A percentile compares a stretch with the other conserved stretches of the same genome.
Evolutionary conservation across 148 eudicot genomes (phyloP).

Genomic region (Diospyros lotus): DNA sequence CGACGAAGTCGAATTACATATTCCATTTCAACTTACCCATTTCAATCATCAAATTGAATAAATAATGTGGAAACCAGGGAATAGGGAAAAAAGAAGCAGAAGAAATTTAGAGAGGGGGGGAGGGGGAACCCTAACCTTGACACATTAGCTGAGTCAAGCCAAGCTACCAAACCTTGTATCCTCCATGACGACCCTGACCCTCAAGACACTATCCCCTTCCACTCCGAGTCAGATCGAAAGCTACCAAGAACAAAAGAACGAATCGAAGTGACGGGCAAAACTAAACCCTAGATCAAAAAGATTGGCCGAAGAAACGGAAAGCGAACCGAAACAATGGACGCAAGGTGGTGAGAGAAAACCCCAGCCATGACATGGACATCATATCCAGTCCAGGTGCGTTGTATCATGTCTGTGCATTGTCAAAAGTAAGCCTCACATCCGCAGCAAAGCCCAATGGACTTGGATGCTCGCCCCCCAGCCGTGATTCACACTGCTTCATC

Average conservation of each 20-base stretch:
- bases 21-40: too few species aligned
- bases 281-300: constrained; percentile 16
- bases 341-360: constrained; percentile 5
- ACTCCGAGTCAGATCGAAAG: not conserved
- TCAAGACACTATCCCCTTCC: not conserved
- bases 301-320: not conserved
- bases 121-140: not conserved
- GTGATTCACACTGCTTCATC: constrained; percentile 69
- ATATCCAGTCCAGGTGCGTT: constrained; percentile 57
- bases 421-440: constrained; percentile 79
- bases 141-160: constrained; percentile 3
- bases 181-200: constrained; percentile 3
- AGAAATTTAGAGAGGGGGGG: too few species aligned
- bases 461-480: constrained; percentile 56
- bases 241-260: not conserved
- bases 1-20: too few species aligned
- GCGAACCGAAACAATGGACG: not conserved
- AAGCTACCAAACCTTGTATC: not conserved
- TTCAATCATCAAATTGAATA: not conserved
- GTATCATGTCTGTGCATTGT: constrained; percentile 65
- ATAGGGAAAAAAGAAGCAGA: not conserved
- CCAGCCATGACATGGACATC: constrained; percentile 25
- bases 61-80: not conserved
- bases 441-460: constrained; percentile 62
- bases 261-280: not conserved